Percentiles rank a stretch among this genome's conserved stretches.
These are phyloP conservation scores for Penicillium sclerotiorum DNA, from an alignment of 2,329 filamentous ascomycete genomes.

Conservation along the genomic window DNA sequence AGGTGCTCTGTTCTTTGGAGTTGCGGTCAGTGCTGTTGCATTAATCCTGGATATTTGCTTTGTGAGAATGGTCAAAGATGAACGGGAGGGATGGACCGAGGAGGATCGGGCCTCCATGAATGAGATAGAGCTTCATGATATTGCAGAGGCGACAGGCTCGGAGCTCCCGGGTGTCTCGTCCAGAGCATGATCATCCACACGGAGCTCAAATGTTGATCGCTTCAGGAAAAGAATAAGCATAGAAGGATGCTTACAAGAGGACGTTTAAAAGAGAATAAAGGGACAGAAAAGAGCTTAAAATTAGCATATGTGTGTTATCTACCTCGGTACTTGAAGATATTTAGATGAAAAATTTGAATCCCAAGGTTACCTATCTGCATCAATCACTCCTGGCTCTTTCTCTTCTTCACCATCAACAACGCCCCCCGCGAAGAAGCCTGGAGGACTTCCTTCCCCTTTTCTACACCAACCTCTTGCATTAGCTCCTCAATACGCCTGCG, in stretches of 20 bases:
- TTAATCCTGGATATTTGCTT: conserved; percentile 34
- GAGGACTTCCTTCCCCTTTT: conserved; percentile 28
- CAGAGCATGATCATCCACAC: background rate
- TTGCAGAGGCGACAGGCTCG: background rate
- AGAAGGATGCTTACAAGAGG: too few relatives aligned
- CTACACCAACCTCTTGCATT: conserved; percentile 27
- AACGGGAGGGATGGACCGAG: conserved; percentile 36
- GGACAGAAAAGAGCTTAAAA: too few relatives aligned
- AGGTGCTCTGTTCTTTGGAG: conserved; percentile 35
- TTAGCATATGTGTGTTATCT: too few relatives aligned
- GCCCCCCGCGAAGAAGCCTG: background rate
- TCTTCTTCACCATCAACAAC: conserved; percentile 1
- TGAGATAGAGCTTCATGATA: background rate
- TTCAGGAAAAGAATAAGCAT: too few relatives aligned
- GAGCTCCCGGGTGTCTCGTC: background rate
- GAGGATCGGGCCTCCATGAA: conserved; percentile 13
- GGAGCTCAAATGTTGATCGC: too few relatives aligned
- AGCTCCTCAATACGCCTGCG: conserved; percentile 27
- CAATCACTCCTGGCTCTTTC: too few relatives aligned
- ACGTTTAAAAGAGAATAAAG: too few relatives aligned
- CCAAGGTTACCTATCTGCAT: too few relatives aligned
- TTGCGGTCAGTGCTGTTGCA: conserved; percentile 31
- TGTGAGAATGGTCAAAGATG: conserved; percentile 36
- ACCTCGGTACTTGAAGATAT: too few relatives aligned
- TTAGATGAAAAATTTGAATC: too few relatives aligned